Evolutionary conservation across 306 rosid species (phyloP).

Genomic region (Cicer judaicum): DNA sequence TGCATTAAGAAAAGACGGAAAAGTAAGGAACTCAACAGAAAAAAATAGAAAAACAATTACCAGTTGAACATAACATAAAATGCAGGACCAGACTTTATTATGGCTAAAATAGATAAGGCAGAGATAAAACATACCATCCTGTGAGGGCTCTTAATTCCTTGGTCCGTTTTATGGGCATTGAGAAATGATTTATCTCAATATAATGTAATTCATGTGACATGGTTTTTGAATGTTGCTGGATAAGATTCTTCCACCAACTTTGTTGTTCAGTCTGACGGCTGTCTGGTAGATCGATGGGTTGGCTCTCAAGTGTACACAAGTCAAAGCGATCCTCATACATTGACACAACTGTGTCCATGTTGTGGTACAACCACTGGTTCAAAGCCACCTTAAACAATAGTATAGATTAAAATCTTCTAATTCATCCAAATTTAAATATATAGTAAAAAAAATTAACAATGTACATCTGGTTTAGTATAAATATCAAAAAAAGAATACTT

Average conservation of each 20-base stretch:
- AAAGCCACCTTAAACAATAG: constrained; percentile 72
- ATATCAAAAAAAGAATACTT: constrained; percentile 19
- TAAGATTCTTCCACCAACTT: constrained; percentile 80
- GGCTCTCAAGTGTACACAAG: constrained; percentile 64
- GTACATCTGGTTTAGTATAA: constrained; percentile 10
- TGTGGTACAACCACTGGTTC: constrained; percentile 86
- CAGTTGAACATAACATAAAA: neutral
- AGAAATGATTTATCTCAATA: constrained; percentile 57
- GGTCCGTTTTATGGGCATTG: constrained; percentile 81
- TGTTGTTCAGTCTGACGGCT: constrained; percentile 53
- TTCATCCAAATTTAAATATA: constrained; percentile 29
- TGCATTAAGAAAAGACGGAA: constrained; percentile 11
- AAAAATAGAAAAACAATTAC: constrained; percentile 12
- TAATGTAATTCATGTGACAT: constrained; percentile 47
- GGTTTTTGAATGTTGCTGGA: constrained; percentile 50
- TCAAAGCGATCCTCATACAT: constrained; percentile 98
- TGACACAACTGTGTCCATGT: constrained; percentile 81
- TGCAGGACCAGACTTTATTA: constrained; percentile 10
- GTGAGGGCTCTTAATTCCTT: constrained; percentile 80
- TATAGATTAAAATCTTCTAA: constrained; percentile 30
- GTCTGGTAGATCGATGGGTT: constrained; percentile 56
- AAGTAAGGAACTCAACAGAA: constrained; percentile 1
- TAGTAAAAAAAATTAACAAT: neutral
- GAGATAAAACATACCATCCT: constrained; percentile 74
- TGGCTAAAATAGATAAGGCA: constrained; percentile 13